Conservation (phyloP, 176 grass and related monocot genomes). For the Oryza glaberrima region DNA sequence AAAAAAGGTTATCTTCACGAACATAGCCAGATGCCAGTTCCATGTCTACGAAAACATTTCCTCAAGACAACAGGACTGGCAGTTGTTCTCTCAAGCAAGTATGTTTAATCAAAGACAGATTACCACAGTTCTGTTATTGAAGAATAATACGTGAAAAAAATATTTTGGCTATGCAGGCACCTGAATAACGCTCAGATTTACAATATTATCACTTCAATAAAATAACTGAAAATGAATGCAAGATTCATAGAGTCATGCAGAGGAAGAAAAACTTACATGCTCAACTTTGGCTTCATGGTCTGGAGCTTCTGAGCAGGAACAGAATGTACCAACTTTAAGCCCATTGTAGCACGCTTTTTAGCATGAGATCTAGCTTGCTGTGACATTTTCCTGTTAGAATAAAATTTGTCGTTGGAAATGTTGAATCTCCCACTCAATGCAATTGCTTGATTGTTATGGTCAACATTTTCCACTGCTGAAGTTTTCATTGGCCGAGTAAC, state of each 20-base stretch:
- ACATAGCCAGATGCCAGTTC: constrained; percentile 13
- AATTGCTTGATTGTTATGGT: constrained; percentile 56
- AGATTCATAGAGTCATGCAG: constrained; percentile 1
- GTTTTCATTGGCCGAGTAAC: constrained; percentile 60
- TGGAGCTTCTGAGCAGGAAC: constrained; percentile 90
- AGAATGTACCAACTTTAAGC: constrained; percentile 86
- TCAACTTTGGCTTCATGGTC: constrained; percentile 86
- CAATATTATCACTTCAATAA: not conserved
- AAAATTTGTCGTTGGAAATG: constrained; percentile 96
- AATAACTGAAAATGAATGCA: constrained; percentile 29
- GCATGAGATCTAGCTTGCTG: constrained; percentile 90
- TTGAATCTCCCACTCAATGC: constrained; percentile 65
- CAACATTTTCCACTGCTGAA: constrained; percentile 60
- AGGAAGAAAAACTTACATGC: constrained; percentile 55
- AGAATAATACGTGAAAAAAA: constrained; percentile 4
- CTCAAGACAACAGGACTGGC: constrained; percentile 22
- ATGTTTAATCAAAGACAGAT: constrained; percentile 12
- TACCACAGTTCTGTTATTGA: not conserved
- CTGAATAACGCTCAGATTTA: not conserved
- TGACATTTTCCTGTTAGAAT: constrained; percentile 80
- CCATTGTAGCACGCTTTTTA: constrained; percentile 77
- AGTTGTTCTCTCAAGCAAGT: constrained; percentile 8
- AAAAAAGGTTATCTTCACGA: constrained; percentile 6
- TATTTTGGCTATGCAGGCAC: not conserved
- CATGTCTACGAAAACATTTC: constrained; percentile 30